phyloP scores from a whole-genome alignment of 2,329 filamentous ascomycete species.

The Metarhizium anisopliae region DNA sequence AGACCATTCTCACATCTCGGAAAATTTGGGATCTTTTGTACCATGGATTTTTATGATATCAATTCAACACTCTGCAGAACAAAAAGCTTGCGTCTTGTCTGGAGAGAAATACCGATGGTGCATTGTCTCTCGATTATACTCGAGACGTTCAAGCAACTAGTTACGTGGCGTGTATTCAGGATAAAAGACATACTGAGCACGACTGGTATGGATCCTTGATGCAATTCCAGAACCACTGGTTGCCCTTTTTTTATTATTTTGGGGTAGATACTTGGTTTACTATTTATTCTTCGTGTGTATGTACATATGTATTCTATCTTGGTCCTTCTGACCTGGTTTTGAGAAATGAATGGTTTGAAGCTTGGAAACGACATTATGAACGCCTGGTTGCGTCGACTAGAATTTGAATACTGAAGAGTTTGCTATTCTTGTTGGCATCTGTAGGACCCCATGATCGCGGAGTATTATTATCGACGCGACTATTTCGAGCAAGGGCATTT shows the following conservation, averaged over 20 bases:
- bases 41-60: neutral
- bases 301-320: neutral
- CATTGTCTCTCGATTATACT: neutral
- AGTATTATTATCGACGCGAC: too few species aligned
- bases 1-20: neutral
- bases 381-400: too few species aligned
- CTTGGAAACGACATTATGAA: neutral
- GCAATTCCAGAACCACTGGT: neutral
- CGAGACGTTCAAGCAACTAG: neutral
- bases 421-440: too few species aligned
- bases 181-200: neutral
- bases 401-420: too few species aligned
- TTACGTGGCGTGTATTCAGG: neutral
- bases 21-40: neutral
- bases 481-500: too few species aligned
- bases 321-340: neutral
- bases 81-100: neutral
- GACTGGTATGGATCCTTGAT: neutral
- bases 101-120: neutral
- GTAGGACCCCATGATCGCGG: too few species aligned
- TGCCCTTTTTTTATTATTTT: neutral
- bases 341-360: neutral
- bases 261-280: neutral
- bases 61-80: neutral
- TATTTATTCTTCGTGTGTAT: neutral